Base-by-base conservation (phyloP, 768 basidiomycete genomes). In the Boletellus emodensis region DNA sequence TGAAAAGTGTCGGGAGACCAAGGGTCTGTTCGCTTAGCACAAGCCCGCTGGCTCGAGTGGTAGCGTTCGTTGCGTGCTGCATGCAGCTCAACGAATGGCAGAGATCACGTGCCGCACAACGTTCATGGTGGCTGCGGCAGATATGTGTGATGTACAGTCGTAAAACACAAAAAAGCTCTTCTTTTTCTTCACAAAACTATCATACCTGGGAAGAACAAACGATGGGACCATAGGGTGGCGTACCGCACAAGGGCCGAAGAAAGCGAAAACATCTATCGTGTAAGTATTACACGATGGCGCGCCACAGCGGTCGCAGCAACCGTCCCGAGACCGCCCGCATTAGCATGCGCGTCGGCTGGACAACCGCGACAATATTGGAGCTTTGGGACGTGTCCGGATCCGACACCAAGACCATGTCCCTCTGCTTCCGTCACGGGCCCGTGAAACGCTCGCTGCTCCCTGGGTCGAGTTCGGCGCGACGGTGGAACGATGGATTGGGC, bases 291-390 rank as follows among this genome's bases (percentile, higher is more conserved):
- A 60, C 85, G 85, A 30, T 66, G 66, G 3, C 8, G 15, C 39
- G 39, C 24, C 41, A 43, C 30, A 32, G 30, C 12, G 6, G 15
- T 28, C n/a, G 8, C 41, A 26, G 24, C 24, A 4, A 26, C 24
- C 24, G 24, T 24, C 24, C 24, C 24, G 24, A 24, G 24, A 24
- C 24, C 24, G 24, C 24, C 24, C 24, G 5, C 24, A 26, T 26
- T 26, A 4, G 24, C 24, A 26, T 26, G 24, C 24, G 24, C 24
- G 6, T 26, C 6, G 24, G 24, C 24, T 26, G 24, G n/a, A 24
- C 40, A 14, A 32, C 85, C 83, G 2, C 76, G 79, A 62, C 84
- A 86, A 60, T 84, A 87, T 56, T 82, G 77, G 49, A 88, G 69
- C 63, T 83, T 85, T 20, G 87, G 85, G 18, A 86, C 60, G 42